phyloP scores from a whole-genome alignment of 495 filamentous ascomycete genomes.

The Xylaria venustula region DNA sequence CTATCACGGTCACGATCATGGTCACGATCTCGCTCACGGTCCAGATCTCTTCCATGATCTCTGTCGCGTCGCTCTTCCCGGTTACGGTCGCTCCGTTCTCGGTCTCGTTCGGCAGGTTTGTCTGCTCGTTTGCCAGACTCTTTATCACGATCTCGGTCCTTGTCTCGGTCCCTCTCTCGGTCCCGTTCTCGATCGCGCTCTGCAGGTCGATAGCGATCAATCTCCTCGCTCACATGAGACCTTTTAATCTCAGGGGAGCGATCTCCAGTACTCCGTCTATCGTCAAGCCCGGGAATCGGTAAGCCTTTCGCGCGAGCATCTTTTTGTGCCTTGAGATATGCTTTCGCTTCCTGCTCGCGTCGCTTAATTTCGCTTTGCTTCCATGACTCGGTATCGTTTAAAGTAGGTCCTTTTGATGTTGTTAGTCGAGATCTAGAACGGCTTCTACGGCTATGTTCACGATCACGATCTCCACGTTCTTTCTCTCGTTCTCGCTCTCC shows the following conservation, averaged over 20 bases:
- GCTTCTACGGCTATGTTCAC: constrained; percentile 31
- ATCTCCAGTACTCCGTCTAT: constrained; percentile 39
- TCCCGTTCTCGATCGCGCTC: constrained; percentile 27
- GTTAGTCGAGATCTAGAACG: constrained; percentile 36
- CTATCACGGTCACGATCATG: constrained; percentile 12
- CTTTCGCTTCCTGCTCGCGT: constrained; percentile 58
- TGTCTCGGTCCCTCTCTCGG: constrained; percentile 25
- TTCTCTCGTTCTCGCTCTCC: constrained; percentile 17
- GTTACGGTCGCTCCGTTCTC: constrained; percentile 35
- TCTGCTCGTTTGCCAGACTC: constrained; percentile 42
- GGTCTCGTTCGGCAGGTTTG: constrained; percentile 26
- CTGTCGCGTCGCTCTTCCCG: constrained; percentile 33
- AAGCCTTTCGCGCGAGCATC: constrained; percentile 52
- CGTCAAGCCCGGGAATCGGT: constrained; percentile 46
- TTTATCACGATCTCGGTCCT: constrained; percentile 25
- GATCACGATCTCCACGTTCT: constrained; percentile 14
- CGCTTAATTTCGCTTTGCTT: constrained; percentile 54
- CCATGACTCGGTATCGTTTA: constrained; percentile 41
- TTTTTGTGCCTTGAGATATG: constrained; percentile 53
- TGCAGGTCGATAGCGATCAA: constrained; percentile 43
- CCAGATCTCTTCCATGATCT: constrained; percentile 22
- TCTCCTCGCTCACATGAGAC: constrained; percentile 39
- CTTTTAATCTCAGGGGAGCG: constrained; percentile 48
- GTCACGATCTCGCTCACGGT: constrained; percentile 18
- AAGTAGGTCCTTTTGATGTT: constrained; percentile 22